These are phyloP conservation scores for Sordariomycetes sp. DNA, from an alignment of 2,329 filamentous ascomycete genomes.

Conservation along the genomic window DNA sequence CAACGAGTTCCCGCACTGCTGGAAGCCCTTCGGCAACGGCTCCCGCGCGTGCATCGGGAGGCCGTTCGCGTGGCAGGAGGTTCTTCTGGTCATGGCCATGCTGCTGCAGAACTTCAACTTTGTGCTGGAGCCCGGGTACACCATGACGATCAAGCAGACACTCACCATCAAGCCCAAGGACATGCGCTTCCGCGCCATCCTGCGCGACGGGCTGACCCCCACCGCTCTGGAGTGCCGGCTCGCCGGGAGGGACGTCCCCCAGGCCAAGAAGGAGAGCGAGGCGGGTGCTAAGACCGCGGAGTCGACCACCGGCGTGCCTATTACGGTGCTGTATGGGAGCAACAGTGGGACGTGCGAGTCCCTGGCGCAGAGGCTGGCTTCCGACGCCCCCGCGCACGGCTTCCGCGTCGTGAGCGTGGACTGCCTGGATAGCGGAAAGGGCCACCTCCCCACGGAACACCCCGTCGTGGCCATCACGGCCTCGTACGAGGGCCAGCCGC, in stretches of 20 bases:
- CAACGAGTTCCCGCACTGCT: slow-evolving; percentile 49
- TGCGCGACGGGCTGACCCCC: slow-evolving; percentile 36
- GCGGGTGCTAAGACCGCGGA: not conserved
- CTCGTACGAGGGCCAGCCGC: slow-evolving; percentile 64
- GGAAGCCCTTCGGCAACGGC: slow-evolving; percentile 70
- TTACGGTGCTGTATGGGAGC: slow-evolving; percentile 64
- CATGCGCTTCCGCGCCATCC: slow-evolving; percentile 48
- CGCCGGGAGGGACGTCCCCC: slow-evolving; percentile 15
- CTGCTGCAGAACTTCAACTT: slow-evolving; percentile 65
- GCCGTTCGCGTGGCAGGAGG: slow-evolving; percentile 67
- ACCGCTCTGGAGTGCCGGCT: slow-evolving; percentile 35
- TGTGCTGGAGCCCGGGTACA: slow-evolving; percentile 48
- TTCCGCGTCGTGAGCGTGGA: slow-evolving; percentile 43
- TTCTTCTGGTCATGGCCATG: slow-evolving; percentile 48
- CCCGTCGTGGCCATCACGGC: slow-evolving; percentile 59
- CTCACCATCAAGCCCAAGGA: slow-evolving; percentile 54
- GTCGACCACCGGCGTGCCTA: slow-evolving; percentile 22
- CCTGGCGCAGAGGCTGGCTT: slow-evolving; percentile 52
- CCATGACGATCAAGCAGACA: slow-evolving; percentile 41
- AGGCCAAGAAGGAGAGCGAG: slow-evolving; percentile 1
- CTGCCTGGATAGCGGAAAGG: slow-evolving; percentile 50
- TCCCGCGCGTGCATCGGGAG: slow-evolving; percentile 61
- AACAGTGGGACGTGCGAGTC: slow-evolving; percentile 68
- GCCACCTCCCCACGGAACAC: slow-evolving; percentile 45
- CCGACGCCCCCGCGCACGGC: slow-evolving; percentile 46